Evolutionary conservation across 768 basidiomycete genomes (phyloP), one percentile per base, ranked within the genome.

Genomic region (Sutorius australiensis): DNA sequence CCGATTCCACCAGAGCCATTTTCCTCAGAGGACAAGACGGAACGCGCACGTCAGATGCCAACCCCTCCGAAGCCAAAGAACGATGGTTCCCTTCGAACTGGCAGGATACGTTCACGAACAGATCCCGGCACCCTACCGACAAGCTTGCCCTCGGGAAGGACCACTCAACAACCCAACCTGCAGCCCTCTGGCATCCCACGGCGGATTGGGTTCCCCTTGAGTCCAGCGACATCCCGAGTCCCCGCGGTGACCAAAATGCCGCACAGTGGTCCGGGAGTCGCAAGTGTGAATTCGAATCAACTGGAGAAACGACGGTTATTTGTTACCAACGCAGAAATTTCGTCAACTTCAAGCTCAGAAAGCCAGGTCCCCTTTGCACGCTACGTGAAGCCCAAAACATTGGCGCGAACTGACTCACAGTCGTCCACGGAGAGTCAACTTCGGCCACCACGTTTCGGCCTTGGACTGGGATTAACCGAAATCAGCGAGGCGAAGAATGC

Each of bases 311-410:
- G 78, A 5, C 77, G 72, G 38, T 63, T 80, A 16, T 74, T 73
- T 11, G 75, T 80, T 24, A 70, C 76, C 7, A 79, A 79, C 51
- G 73, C 74, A 1, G 73, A 74, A 39, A 69, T 75, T 11, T 60
- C 72, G n/a, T 64, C 73, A 3, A 75, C 77, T 9, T 72, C 69
- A 17, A 69, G 76, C 43, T 76, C 75, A 3, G 77, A 75, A 27
- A 71, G 71, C 42, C 75, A 75, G 14, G 55, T 46, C 5, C 46
- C 50, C 6, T 40, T 55, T 36, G 36, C 28, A 32, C 59, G 58
- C 24, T 55, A 41, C 52, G 14, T 50, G 9, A 70, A 60, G 41
- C 39, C 51, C 14, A 63, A 61, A 14, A 13, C 43, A 5, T 48
- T 59, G 3, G 16, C 51, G 1, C 61, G 68, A 24, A 43, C 63